Evolutionary conservation across 176 grass and related monocot species (phyloP).

Genomic region (Oryza coarctata): DNA sequence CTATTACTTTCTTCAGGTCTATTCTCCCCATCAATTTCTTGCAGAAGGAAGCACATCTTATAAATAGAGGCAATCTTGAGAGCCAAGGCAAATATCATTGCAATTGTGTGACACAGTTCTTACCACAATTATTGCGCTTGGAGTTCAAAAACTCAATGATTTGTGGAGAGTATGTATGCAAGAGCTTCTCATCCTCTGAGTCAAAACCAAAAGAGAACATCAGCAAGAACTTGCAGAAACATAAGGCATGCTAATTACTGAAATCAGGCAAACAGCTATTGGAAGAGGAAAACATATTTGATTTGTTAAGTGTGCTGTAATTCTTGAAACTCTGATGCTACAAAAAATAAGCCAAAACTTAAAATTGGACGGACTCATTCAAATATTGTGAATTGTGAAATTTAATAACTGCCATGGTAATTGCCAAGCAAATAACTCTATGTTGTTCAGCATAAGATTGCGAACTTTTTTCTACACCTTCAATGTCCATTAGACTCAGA

Average conservation of each 20-base stretch:
- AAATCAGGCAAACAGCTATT: not conserved
- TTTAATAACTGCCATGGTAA: not conserved
- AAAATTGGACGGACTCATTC: not conserved
- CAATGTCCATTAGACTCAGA: not conserved
- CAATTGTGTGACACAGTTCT: conserved; percentile 12
- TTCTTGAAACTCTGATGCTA: not conserved
- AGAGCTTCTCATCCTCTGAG: conserved; percentile 68
- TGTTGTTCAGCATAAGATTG: not conserved
- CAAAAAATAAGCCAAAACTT: conserved; percentile 3
- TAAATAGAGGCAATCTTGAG: not conserved
- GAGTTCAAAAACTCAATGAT: conserved; percentile 44
- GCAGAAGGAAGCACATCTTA: not conserved
- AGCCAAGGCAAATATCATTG: not conserved
- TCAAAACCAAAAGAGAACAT: conserved; percentile 18
- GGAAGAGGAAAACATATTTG: not conserved
- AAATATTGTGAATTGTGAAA: not conserved
- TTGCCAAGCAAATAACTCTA: not conserved
- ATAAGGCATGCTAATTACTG: not conserved
- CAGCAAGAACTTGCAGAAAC: conserved; percentile 28
- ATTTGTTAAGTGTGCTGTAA: not conserved
- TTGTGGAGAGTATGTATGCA: conserved; percentile 62
- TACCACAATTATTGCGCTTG: conserved; percentile 48
- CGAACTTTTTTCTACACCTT: not conserved
- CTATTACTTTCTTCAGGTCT: conserved; percentile 31
- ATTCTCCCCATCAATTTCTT: conserved; percentile 33